phyloP scores from a whole-genome alignment of 768 basidiomycete genomes.

The Serendipita indica region DNA sequence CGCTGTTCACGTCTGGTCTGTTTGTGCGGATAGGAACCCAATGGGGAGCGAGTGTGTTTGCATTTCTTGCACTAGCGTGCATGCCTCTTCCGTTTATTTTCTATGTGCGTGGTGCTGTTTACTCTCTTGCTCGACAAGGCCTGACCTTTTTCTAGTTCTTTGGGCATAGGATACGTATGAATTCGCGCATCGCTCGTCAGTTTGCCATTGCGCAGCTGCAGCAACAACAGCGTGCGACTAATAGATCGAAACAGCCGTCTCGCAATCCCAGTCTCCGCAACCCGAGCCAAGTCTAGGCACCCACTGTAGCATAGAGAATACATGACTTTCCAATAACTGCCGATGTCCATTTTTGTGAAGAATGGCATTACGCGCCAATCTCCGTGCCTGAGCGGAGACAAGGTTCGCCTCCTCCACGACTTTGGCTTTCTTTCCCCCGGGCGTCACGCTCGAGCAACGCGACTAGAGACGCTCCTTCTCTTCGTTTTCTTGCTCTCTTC shows the following conservation, averaged over 20 bases:
- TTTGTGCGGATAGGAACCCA: conserved; percentile 38
- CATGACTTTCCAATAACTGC: no score
- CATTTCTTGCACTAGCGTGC: conserved; percentile 34
- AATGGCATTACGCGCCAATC: no score
- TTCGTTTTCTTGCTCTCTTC: no score
- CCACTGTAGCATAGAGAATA: no score
- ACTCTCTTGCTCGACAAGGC: background rate
- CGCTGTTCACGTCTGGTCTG: conserved; percentile 40
- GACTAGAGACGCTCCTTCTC: no score
- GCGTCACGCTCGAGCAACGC: no score
- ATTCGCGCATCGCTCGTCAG: background rate
- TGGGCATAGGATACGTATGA: conserved; percentile 2
- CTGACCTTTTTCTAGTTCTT: background rate
- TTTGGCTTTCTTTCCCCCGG: no score
- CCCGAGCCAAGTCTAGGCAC: no score
- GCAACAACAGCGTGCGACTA: background rate
- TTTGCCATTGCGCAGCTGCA: conserved; percentile 2
- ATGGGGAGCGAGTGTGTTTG: conserved; percentile 44
- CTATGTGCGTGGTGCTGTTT: conserved; percentile 28
- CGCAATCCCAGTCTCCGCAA: background rate
- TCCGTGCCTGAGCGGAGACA: no score
- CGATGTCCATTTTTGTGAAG: no score
- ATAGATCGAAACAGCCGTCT: background rate
- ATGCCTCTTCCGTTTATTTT: conserved; percentile 43
- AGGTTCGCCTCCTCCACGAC: no score